Percentiles rank a stretch among this genome's conserved stretches.
These are phyloP conservation scores for Plectosphaerella plurivora DNA, from an alignment of 2,329 filamentous ascomycete genomes.

Conservation along the genomic window DNA sequence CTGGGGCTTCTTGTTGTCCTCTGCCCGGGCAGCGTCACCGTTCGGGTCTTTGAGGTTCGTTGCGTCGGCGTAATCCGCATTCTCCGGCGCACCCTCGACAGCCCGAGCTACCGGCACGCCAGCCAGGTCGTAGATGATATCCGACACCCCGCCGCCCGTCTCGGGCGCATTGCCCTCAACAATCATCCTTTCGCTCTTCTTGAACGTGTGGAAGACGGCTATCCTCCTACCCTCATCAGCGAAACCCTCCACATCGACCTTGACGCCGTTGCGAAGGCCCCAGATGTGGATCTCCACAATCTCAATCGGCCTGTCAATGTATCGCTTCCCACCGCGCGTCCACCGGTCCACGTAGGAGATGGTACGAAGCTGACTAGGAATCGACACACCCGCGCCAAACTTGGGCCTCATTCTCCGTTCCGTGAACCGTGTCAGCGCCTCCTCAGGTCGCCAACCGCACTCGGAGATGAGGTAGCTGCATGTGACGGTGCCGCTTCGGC, in stretches of 20 bases:
- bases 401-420: constrained; percentile 82
- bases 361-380: constrained; percentile 87
- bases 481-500: constrained; percentile 80
- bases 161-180: constrained; percentile 54
- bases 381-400: constrained; percentile 87
- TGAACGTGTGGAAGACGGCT: constrained; percentile 77
- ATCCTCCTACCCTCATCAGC: constrained; percentile 87
- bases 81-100: constrained; percentile 11
- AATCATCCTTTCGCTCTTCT: constrained; percentile 64
- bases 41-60: constrained; percentile 12
- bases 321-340: constrained; percentile 70
- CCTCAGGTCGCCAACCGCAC: constrained; percentile 55
- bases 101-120: constrained; percentile 19
- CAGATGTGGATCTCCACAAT: constrained; percentile 86
- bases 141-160: constrained; percentile 41
- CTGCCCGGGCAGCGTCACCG: not conserved
- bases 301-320: constrained; percentile 78
- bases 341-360: constrained; percentile 85
- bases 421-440: constrained; percentile 59
- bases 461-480: constrained; percentile 90
- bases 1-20: not conserved
- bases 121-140: constrained; percentile 52
- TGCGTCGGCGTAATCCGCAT: constrained; percentile 15
- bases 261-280: constrained; percentile 84
- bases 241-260: constrained; percentile 79